Percentiles rank a stretch among this genome's conserved stretches.
phyloP scores from a whole-genome alignment of 108 stramenopile genomes.

The Ochromonas danica region DNA sequence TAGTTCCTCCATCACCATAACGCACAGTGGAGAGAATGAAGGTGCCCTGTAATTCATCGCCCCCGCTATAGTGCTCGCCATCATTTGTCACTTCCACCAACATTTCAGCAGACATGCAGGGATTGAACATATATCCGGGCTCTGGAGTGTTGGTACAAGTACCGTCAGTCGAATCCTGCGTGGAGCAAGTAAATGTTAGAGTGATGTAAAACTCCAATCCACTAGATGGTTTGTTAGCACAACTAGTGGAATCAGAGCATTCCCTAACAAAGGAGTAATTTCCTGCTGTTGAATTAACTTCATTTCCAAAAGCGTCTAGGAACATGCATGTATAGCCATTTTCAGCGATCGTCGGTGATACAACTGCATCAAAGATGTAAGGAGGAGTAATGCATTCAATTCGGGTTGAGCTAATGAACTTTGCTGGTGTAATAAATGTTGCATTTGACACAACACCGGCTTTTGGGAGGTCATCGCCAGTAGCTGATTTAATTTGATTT shows the following conservation, averaged over 20 bases:
- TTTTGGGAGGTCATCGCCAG: background rate
- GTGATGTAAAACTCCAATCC: slow-evolving; percentile 43
- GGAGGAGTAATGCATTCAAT: slow-evolving; percentile 55
- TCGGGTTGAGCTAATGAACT: slow-evolving; percentile 62
- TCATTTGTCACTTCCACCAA: slow-evolving; percentile 68
- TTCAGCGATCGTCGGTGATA: background rate
- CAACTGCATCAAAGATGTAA: slow-evolving; percentile 41
- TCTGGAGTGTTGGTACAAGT: slow-evolving; percentile 39
- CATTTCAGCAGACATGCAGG: slow-evolving; percentile 60
- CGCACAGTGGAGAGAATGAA: slow-evolving; percentile 7
- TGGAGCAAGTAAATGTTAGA: slow-evolving; percentile 26
- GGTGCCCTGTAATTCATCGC: slow-evolving; percentile 48
- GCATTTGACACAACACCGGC: slow-evolving; percentile 18
- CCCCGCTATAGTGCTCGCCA: slow-evolving; percentile 63
- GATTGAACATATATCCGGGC: slow-evolving; percentile 61
- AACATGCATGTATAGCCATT: background rate
- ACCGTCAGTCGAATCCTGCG: slow-evolving; percentile 21
- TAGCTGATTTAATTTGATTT: background rate
- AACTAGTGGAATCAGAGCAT: slow-evolving; percentile 34
- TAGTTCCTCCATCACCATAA: background rate
- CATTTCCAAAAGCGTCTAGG: background rate
- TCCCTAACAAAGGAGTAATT: slow-evolving; percentile 8
- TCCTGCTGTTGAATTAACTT: background rate
- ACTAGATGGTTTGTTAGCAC: slow-evolving; percentile 35
- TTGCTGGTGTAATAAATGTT: slow-evolving; percentile 42